Percentiles rank a stretch among this genome's conserved stretches.
Conservation (phyloP, 1,139 yeast genomes). For the Nadsonia commutata region DNA sequence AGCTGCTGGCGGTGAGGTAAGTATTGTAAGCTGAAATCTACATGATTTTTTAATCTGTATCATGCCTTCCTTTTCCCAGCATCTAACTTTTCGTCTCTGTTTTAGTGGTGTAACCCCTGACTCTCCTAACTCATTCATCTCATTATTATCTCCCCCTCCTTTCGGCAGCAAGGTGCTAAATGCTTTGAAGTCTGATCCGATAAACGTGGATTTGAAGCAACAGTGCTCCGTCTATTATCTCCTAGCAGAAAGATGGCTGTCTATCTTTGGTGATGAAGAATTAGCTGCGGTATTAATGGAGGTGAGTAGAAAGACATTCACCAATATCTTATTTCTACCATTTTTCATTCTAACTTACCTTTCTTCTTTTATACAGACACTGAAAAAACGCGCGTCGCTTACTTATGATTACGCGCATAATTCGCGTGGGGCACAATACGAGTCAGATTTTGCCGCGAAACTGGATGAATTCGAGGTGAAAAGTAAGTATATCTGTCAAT, state of each 20-base stretch:
- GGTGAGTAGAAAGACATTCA: conserved; percentile 11
- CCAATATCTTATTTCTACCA: background rate
- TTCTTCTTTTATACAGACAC: conserved; percentile 25
- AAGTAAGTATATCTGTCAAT: conserved; percentile 13
- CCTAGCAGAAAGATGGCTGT: conserved; percentile 61
- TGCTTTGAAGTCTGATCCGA: conserved; percentile 68
- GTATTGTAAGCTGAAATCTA: conserved; percentile 4
- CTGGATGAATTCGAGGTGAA: conserved; percentile 64
- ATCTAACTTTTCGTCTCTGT: background rate
- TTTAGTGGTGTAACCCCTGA: conserved; percentile 21
- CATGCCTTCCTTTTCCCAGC: conserved; percentile 17
- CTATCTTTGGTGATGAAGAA: conserved; percentile 51
- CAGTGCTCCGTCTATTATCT: conserved; percentile 53
- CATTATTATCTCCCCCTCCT: conserved; percentile 54
- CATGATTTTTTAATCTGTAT: conserved; percentile 27
- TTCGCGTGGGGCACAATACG: conserved; percentile 25
- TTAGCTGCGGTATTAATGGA: conserved; percentile 37
- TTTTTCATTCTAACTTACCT: no score
- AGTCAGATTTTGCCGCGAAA: conserved; percentile 38
- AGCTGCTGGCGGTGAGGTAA: conserved; percentile 39
- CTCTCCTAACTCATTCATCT: conserved; percentile 44
- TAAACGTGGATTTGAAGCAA: conserved; percentile 50
- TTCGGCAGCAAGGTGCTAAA: conserved; percentile 51
- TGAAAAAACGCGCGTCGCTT: conserved; percentile 51
- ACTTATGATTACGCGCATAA: conserved; percentile 60